A percentile compares a stretch with the other conserved stretches of the same genome.
Evolutionary conservation across 129 eudicot species (phyloP).

Genomic region (Erigeron canadensis): DNA sequence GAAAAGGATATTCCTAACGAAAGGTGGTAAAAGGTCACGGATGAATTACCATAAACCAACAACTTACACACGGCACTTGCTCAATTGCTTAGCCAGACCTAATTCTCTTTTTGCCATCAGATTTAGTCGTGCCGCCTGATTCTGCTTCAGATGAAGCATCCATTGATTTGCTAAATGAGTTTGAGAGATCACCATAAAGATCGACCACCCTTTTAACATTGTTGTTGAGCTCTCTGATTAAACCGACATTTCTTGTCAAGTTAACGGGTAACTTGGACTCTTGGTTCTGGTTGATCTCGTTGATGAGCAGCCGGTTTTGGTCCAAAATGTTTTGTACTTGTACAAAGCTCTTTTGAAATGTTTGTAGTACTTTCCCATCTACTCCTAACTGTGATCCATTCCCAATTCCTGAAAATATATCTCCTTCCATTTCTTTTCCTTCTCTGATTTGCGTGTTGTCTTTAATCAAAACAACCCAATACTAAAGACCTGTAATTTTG

Average conservation of each 20-base stretch:
- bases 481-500: conserved; percentile 16
- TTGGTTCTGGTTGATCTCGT: conserved; percentile 77
- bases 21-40: conserved; percentile 10
- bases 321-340: conserved; percentile 82
- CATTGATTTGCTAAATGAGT: conserved; percentile 55
- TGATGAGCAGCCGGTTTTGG: conserved; percentile 68
- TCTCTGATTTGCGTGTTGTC: conserved; percentile 7
- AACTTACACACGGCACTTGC: conserved; percentile 23
- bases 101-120: conserved; percentile 66
- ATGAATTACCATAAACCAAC: conserved; percentile 19
- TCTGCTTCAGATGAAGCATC: conserved; percentile 77
- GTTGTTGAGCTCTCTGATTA: conserved; percentile 79
- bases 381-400: conserved; percentile 48
- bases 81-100: conserved; percentile 43
- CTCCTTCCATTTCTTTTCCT: conserved; percentile 46
- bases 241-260: conserved; percentile 66
- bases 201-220: conserved; percentile 75
- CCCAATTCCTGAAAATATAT: conserved; percentile 47
- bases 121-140: conserved; percentile 53
- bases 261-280: conserved; percentile 70
- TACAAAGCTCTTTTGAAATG: conserved; percentile 65
- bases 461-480: conserved; percentile 28
- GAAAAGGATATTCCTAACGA: conserved; percentile 23
- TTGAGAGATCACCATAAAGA: conserved; percentile 73
- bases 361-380: conserved; percentile 55